Percentiles rank a stretch among this genome's conserved stretches.
These are phyloP conservation scores for Cladosporium cucumerinum DNA, from an alignment of 2,329 filamentous ascomycete genomes.

Conservation along the genomic window DNA sequence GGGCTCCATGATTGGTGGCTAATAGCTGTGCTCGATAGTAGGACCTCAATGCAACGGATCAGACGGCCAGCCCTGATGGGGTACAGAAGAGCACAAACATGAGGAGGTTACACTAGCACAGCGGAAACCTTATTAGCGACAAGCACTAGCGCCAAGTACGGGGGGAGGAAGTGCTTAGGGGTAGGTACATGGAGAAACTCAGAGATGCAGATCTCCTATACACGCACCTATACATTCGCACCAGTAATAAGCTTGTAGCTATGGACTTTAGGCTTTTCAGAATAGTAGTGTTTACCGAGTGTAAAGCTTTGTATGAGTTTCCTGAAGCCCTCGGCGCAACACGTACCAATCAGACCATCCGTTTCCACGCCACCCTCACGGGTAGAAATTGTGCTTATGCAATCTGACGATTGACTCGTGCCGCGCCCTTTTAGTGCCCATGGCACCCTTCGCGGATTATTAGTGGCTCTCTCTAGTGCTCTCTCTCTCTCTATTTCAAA, in stretches of 20 bases:
- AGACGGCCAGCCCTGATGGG: not conserved
- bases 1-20: not conserved
- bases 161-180: not conserved
- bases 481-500: not conserved
- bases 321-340: not conserved
- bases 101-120: not conserved
- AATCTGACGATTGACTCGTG: not conserved
- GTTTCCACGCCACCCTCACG: not conserved
- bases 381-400: not conserved
- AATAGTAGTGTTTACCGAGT: not conserved
- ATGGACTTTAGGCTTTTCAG: not conserved
- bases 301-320: not conserved
- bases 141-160: slow-evolving; percentile 13
- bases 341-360: not conserved
- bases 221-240: not conserved
- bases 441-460: not conserved
- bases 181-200: not conserved
- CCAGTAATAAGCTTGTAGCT: not conserved
- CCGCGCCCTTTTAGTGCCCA: not conserved
- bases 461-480: not conserved
- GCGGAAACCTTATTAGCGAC: slow-evolving; percentile 3
- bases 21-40: not conserved
- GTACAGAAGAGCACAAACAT: not conserved
- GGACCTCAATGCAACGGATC: not conserved
- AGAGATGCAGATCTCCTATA: not conserved